Conservation (phyloP, 2,329 filamentous ascomycete genomes). For the Beauveria pseudobassiana region DNA sequence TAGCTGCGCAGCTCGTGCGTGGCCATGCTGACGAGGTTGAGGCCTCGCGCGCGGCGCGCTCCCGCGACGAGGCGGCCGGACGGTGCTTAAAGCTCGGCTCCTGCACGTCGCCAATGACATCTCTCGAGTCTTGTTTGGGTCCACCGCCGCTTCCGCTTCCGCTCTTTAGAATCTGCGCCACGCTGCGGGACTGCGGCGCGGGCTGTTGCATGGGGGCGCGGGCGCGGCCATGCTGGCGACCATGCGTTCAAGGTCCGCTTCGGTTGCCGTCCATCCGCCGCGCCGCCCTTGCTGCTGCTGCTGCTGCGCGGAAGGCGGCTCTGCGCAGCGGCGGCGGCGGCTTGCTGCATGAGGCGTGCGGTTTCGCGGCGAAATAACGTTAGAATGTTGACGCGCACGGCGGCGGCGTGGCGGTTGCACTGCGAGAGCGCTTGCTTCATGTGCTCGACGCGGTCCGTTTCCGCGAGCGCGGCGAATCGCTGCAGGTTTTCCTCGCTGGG, state of each 20-base stretch:
- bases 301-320: slow-evolving; percentile 7
- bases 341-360: slow-evolving; percentile 22
- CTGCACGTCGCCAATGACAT: slow-evolving; percentile 14
- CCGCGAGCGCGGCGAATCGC: slow-evolving; percentile 25
- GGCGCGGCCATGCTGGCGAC: slow-evolving; percentile 23
- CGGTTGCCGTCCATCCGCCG: background rate
- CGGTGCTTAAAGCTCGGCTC: slow-evolving; percentile 15
- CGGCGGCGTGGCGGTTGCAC: slow-evolving; percentile 20
- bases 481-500: slow-evolving; percentile 13
- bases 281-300: background rate
- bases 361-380: slow-evolving; percentile 24
- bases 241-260: slow-evolving; percentile 19
- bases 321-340: slow-evolving; percentile 3
- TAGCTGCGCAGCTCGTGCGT: slow-evolving; percentile 18
- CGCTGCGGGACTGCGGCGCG: background rate
- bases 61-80: slow-evolving; percentile 14
- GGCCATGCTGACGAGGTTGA: slow-evolving; percentile 17
- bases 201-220: background rate
- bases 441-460: slow-evolving; percentile 16
- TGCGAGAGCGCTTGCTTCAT: slow-evolving; percentile 16
- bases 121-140: background rate
- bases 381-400: slow-evolving; percentile 24
- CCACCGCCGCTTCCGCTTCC: background rate
- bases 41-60: slow-evolving; percentile 17
- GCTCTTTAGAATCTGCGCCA: background rate